Percentiles rank a stretch among this genome's conserved stretches.
phyloP scores from a whole-genome alignment of 306 rosid genomes.

The Urtica urens region DNA sequence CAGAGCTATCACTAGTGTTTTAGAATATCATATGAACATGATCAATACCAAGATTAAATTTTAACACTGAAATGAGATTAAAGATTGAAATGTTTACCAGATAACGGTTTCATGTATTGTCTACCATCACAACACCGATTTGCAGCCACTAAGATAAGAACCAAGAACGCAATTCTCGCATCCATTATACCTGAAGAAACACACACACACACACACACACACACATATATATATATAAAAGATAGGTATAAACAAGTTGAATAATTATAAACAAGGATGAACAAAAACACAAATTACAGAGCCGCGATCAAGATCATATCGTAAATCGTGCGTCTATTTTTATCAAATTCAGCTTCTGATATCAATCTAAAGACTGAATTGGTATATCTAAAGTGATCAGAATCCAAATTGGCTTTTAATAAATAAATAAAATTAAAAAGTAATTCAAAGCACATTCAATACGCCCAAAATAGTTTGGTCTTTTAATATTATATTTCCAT shows the following conservation, averaged over 20 bases:
- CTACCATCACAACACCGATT: slow-evolving; percentile 51
- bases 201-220: background rate
- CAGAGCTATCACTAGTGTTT: background rate
- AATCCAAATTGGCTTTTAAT: no score
- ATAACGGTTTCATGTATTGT: slow-evolving; percentile 7
- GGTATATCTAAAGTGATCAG: no score
- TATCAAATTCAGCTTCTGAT: no score
- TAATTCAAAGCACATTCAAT: no score
- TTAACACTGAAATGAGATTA: background rate
- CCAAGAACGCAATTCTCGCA: slow-evolving; percentile 36
- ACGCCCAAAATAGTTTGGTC: no score
- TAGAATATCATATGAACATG: background rate
- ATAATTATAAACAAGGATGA: no score
- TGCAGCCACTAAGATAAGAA: slow-evolving; percentile 42
- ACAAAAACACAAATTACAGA: background rate
- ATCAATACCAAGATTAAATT: background rate
- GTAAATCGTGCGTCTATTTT: no score
- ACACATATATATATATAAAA: background rate
- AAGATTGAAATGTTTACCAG: slow-evolving; percentile 6
- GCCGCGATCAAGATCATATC: background rate
- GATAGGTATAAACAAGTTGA: no score
- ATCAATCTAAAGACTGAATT: no score
- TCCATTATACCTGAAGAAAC: slow-evolving; percentile 40
- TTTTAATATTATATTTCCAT: no score
- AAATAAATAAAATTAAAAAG: no score